Conservation (phyloP, 768 basidiomycete genomes). For the Podaxis sp. region DNA sequence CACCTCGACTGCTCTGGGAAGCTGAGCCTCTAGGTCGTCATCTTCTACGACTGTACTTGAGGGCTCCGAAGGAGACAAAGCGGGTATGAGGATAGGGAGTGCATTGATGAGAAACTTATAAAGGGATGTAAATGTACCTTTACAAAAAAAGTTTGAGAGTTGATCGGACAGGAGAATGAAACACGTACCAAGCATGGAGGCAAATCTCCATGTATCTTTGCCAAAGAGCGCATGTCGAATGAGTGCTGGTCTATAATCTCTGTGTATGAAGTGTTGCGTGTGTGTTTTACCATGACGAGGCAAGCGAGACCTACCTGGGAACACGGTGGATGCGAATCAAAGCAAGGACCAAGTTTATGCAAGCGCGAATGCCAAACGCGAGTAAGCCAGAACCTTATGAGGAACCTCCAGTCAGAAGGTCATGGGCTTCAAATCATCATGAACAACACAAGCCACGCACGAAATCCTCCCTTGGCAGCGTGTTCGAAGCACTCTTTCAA, state of each 20-base stretch:
- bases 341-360: constrained; percentile 78
- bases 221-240: constrained; percentile 86
- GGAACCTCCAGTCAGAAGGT: not conserved
- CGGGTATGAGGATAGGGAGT: constrained; percentile 68
- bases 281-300: not conserved
- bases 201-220: constrained; percentile 78
- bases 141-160: not conserved
- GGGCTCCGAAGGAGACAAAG: constrained; percentile 32
- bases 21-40: constrained; percentile 26
- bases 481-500: constrained; percentile 70
- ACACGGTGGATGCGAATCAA: constrained; percentile 70
- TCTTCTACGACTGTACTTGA: constrained; percentile 31
- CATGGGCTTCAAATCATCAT: not conserved
- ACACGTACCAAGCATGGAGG: constrained; percentile 78
- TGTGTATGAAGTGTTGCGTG: constrained; percentile 25
- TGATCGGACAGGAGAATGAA: not conserved
- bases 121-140: constrained; percentile 72
- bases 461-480: constrained; percentile 65
- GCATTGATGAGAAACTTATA: constrained; percentile 82
- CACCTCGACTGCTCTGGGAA: constrained; percentile 27
- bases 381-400: constrained; percentile 73
- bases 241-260: constrained; percentile 61
- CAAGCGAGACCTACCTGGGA: constrained; percentile 50
- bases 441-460: constrained; percentile 48
- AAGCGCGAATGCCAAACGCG: constrained; percentile 80